Conservation (phyloP, 2,329 filamentous ascomycete genomes). For the Aulographum hederae region DNA sequence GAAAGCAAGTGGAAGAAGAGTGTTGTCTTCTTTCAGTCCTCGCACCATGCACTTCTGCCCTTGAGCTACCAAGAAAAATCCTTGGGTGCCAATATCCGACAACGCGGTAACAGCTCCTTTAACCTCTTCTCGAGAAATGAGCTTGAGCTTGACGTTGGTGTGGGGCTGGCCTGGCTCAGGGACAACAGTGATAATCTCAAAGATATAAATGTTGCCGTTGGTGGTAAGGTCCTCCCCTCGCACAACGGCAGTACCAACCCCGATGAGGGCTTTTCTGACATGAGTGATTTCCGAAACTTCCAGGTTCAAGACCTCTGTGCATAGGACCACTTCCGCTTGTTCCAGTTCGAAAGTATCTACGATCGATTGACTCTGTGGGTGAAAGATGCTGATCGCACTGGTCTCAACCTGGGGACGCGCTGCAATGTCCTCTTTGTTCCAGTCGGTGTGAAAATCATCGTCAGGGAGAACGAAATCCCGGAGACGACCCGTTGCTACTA, state of each 20-base stretch:
- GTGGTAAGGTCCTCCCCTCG: conserved; percentile 82
- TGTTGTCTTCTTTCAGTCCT: conserved; percentile 87
- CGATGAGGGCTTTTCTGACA: conserved; percentile 64
- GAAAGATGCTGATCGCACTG: conserved; percentile 61
- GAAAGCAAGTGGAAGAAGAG: conserved; percentile 82
- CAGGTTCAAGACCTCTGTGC: conserved; percentile 65
- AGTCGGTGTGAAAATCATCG: conserved; percentile 69
- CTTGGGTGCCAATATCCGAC: conserved; percentile 69
- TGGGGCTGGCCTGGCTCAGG: conserved; percentile 74
- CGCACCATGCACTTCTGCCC: conserved; percentile 96
- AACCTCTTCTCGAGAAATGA: conserved; percentile 78
- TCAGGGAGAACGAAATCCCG: conserved; percentile 69
- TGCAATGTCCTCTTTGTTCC: conserved; percentile 49
- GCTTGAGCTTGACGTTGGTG: conserved; percentile 68
- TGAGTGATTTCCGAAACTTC: conserved; percentile 86
- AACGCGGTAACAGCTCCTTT: conserved; percentile 81
- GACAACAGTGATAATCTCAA: conserved; percentile 81
- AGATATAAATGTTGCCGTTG: conserved; percentile 72
- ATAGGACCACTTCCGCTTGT: conserved; percentile 57
- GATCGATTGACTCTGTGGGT: conserved; percentile 56
- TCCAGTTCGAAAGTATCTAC: conserved; percentile 64
- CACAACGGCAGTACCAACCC: conserved; percentile 70
- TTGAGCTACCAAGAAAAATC: conserved; percentile 75
- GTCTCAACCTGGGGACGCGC: conserved; percentile 51
- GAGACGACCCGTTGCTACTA: conserved; percentile 48